Percentiles rank a stretch among this genome's conserved stretches.
phyloP scores from a whole-genome alignment of 805 yeast genomes.

The Metschnikowia corniflorae region DNA sequence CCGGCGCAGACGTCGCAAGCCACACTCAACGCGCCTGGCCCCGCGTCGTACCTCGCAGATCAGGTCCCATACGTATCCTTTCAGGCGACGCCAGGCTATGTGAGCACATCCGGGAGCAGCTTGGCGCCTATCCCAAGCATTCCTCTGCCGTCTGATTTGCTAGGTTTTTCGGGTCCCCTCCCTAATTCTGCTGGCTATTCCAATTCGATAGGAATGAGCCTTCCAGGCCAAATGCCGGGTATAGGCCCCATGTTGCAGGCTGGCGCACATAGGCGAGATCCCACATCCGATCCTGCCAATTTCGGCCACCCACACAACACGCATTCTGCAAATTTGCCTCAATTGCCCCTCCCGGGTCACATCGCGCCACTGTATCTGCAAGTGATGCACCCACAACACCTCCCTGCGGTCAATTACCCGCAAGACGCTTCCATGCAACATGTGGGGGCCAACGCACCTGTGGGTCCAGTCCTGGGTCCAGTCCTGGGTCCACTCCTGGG shows the following conservation, averaged over 20 bases:
- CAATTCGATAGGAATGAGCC: too few species aligned
- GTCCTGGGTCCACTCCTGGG: too few species aligned
- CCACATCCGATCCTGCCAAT: constrained; percentile 2
- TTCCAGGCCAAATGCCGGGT: too few species aligned
- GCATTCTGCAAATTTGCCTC: background rate
- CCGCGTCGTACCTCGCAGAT: constrained; percentile 1
- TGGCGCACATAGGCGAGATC: too few species aligned
- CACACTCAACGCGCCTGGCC: constrained; percentile 1
- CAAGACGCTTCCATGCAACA: constrained; percentile 2
- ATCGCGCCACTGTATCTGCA: too few species aligned
- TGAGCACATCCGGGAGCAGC: too few species aligned
- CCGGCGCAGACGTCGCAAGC: constrained; percentile 5
- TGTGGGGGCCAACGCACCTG: background rate
- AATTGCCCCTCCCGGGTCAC: constrained; percentile 1
- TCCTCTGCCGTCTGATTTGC: too few species aligned
- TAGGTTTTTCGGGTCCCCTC: too few species aligned
- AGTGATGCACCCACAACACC: constrained; percentile 1
- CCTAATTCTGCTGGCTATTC: too few species aligned
- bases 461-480: constrained; percentile 6
- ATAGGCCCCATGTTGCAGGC: too few species aligned
- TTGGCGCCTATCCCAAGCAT: too few species aligned
- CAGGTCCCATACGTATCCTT: constrained; percentile 2
- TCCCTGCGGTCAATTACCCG: background rate
- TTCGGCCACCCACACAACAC: constrained; percentile 4
- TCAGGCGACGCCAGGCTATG: constrained; percentile 1